A percentile compares a stretch with the other conserved stretches of the same genome.
These are phyloP conservation scores for Polysphondylium violaceum DNA, from an alignment of 78 protist genomes.

Conservation along the genomic window DNA sequence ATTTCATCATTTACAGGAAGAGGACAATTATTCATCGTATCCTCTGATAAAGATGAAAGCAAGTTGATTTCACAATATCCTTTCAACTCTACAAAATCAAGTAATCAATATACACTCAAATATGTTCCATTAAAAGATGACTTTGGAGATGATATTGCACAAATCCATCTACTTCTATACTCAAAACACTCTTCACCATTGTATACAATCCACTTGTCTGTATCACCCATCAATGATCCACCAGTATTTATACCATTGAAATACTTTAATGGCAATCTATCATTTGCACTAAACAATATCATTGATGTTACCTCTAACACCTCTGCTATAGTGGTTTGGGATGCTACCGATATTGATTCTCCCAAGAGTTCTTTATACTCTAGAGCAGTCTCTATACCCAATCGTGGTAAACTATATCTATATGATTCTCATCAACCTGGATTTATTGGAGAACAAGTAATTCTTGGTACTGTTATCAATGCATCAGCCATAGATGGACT, in stretches of 20 bases:
- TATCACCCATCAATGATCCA: not conserved
- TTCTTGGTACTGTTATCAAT: not conserved
- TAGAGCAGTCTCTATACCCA: not conserved
- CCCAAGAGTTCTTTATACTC: not conserved
- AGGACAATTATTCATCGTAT: not conserved
- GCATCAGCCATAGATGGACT: not conserved
- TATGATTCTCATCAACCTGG: not conserved
- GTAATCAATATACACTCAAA: not conserved
- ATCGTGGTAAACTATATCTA: not conserved
- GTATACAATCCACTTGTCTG: not conserved
- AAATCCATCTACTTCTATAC: not conserved
- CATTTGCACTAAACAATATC: not conserved
- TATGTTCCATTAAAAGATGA: not conserved
- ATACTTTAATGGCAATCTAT: not conserved
- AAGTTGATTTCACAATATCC: not conserved
- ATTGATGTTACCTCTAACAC: not conserved
- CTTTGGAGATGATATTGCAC: not conserved
- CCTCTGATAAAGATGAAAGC: not conserved
- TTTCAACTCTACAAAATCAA: not conserved
- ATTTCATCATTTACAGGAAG: not conserved
- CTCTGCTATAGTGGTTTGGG: not conserved
- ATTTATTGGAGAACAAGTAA: not conserved
- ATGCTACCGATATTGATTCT: not conserved
- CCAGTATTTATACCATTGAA: not conserved
- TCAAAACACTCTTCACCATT: not conserved